Conservation (phyloP, 2,329 filamentous ascomycete genomes). For the Blastomyces parvus region DNA sequence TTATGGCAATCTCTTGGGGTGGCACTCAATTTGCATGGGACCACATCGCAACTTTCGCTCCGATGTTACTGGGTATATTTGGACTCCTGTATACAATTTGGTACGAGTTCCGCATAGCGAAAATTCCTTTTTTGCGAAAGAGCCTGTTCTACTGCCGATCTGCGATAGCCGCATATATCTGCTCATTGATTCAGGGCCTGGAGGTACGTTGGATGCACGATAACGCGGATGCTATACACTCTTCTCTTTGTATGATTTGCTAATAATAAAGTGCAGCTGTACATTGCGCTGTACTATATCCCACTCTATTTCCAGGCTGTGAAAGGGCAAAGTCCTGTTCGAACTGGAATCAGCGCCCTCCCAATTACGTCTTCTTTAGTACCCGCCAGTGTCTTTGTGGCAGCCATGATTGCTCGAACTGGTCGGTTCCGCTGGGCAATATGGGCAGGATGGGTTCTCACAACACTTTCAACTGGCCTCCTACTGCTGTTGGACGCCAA, state of each 20-base stretch:
- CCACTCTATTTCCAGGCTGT: conserved; percentile 38
- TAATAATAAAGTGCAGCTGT: conserved; percentile 19
- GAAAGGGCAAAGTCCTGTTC: conserved; percentile 44
- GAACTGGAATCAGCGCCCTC: conserved; percentile 47
- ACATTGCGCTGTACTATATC: conserved; percentile 49
- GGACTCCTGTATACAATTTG: conserved; percentile 31
- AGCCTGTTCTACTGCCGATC: conserved; percentile 6
- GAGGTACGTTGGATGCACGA: conserved; percentile 24
- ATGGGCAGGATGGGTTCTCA: conserved; percentile 52
- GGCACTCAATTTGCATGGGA: conserved; percentile 56
- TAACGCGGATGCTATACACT: neutral
- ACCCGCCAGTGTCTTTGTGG: conserved; percentile 32
- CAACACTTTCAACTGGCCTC: conserved; percentile 50
- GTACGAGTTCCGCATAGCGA: conserved; percentile 4
- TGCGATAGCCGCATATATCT: conserved; percentile 7
- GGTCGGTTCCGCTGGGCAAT: conserved; percentile 49
- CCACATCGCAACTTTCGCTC: conserved; percentile 52
- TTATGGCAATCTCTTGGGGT: conserved; percentile 55
- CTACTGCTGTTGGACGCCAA: conserved; percentile 25
- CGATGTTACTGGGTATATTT: conserved; percentile 46
- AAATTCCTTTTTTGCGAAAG: conserved; percentile 3
- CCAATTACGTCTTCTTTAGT: conserved; percentile 25
- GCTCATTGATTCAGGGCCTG: conserved; percentile 4
- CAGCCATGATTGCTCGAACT: conserved; percentile 34
- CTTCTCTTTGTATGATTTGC: neutral